Evolutionary conservation across 768 basidiomycete genomes (phyloP).

Genomic region (Albatrellus ellisii): DNA sequence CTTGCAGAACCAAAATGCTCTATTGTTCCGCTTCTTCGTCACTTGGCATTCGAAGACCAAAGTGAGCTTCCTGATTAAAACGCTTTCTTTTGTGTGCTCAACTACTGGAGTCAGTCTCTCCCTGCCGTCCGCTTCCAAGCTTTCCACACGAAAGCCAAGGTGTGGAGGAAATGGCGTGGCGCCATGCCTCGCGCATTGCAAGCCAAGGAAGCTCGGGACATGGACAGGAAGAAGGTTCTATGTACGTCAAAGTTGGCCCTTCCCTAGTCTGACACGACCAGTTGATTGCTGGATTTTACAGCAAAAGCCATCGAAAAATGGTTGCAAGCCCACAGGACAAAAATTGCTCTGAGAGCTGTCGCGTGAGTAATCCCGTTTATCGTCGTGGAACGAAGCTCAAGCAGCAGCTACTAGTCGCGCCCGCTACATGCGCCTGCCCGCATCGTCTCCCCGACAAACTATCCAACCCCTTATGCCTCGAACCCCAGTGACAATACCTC

Average conservation of each 20-base stretch:
- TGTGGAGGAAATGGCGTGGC: conserved; percentile 54
- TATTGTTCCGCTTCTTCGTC: conserved; percentile 53
- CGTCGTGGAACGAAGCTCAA: conserved; percentile 10
- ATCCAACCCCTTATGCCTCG: not conserved
- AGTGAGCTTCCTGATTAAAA: conserved; percentile 22
- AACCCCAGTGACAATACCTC: conserved; percentile 26
- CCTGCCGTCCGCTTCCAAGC: conserved; percentile 73
- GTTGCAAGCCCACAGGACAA: conserved; percentile 54
- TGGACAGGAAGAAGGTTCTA: conserved; percentile 38
- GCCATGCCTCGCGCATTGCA: conserved; percentile 60
- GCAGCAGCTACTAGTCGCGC: conserved; percentile 42
- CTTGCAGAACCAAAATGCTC: conserved; percentile 42
- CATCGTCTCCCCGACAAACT: conserved; percentile 20
- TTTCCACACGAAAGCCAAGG: conserved; percentile 40
- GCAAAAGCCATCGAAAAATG: conserved; percentile 48
- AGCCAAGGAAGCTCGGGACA: conserved; percentile 51
- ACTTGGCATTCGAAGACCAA: conserved; percentile 68
- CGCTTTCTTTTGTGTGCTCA: conserved; percentile 4
- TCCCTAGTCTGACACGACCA: not conserved
- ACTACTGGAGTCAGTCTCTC: conserved; percentile 35
- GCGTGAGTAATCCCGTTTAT: conserved; percentile 43
- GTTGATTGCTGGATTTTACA: conserved; percentile 17
- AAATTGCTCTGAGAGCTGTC: conserved; percentile 65
- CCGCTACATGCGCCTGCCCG: conserved; percentile 65
- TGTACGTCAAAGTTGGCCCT: conserved; percentile 34